Evolutionary conservation across 2,329 filamentous ascomycete species (phyloP).

Genomic region (Alternaria alternata): DNA sequence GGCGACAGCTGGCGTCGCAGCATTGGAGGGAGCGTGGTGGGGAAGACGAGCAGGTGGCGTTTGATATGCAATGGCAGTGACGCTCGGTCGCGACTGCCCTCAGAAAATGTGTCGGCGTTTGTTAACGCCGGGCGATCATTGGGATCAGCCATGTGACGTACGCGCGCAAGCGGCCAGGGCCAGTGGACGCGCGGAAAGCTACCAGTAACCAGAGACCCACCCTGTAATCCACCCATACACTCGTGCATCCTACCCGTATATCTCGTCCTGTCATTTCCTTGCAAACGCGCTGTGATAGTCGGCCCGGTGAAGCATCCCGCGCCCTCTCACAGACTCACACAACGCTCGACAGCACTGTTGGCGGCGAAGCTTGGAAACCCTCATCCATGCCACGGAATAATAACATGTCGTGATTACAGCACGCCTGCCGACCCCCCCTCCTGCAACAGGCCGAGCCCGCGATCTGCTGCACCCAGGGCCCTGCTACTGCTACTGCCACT

Average conservation of each 20-base stretch:
- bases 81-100: conserved; percentile 7
- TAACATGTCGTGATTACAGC: conserved; percentile 16
- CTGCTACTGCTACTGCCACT: background rate
- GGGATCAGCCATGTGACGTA: conserved; percentile 11
- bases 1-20: conserved; percentile 35
- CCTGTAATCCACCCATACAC: background rate
- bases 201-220: conserved; percentile 3
- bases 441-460: conserved; percentile 14
- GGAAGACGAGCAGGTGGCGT: conserved; percentile 3
- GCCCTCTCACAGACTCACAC: background rate
- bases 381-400: conserved; percentile 16
- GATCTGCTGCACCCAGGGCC: background rate
- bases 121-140: conserved; percentile 10
- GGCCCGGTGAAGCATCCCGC: conserved; percentile 2
- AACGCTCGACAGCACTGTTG: background rate
- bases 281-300: conserved; percentile 3
- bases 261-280: conserved; percentile 7
- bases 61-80: conserved; percentile 12
- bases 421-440: conserved; percentile 11
- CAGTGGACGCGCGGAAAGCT: conserved; percentile 5
- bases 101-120: conserved; percentile 24
- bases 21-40: conserved; percentile 26
- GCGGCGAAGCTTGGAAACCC: background rate
- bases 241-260: background rate
- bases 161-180: background rate